These are phyloP conservation scores for Symbiodinium natans DNA, from an alignment of 73 alveolate genomes.

Conservation along the genomic window DNA sequence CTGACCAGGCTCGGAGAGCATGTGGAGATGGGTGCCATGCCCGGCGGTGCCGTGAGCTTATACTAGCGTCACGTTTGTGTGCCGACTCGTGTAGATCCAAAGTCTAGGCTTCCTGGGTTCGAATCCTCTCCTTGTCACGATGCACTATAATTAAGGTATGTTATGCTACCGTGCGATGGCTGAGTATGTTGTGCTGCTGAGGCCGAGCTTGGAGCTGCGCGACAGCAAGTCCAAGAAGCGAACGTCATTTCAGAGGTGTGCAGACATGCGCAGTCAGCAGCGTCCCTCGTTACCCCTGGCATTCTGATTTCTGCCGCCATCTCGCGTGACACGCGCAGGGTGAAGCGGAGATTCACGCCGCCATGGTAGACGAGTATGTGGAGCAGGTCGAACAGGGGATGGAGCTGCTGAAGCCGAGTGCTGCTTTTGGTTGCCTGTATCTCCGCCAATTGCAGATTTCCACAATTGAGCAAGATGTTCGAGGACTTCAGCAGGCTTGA, in stretches of 20 bases:
- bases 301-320: background rate
- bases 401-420: background rate
- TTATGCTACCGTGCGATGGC: background rate
- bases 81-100: too few species aligned
- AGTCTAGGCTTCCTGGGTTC: background rate
- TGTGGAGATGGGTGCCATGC: background rate
- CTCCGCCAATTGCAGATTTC: constrained; percentile 20
- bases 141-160: background rate
- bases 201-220: background rate
- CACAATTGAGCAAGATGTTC: constrained; percentile 56
- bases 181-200: background rate
- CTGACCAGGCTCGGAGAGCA: background rate
- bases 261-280: too few species aligned
- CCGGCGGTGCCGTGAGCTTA: background rate
- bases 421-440: background rate
- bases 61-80: too few species aligned
- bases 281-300: too few species aligned
- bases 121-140: background rate
- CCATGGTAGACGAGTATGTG: constrained; percentile 57
- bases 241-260: background rate
- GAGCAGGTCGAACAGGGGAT: constrained; percentile 26
- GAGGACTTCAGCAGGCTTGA: constrained; percentile 67
- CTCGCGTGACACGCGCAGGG: background rate
- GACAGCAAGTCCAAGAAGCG: background rate
- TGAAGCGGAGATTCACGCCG: constrained; percentile 23